Evolutionary conservation across 345 rosid species (phyloP), one percentile per base, ranked within the genome.

Genomic region (Streptanthus diversifolius): DNA sequence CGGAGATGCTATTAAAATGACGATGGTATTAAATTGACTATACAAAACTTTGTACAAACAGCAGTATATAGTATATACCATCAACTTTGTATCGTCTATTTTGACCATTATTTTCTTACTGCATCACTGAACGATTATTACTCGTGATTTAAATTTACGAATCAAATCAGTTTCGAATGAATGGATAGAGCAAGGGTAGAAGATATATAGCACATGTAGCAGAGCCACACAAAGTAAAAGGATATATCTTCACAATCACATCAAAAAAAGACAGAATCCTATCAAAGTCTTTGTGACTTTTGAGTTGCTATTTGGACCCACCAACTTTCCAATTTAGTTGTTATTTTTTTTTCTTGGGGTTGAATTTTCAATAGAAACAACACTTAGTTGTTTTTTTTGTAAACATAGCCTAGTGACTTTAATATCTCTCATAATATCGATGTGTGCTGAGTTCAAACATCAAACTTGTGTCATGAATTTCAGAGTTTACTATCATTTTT

Each of bases 271-370:
- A 68, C 74, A 75, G 63, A 61, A 75, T 68, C 79, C 14, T 17
- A 68, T 68, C 57, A 52, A 75, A 75, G 74, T 75, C 64, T 60
- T 68, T 4, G 1, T 51, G 64, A 60, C 79, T 68, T 75, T 75
- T 32, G 69, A 75, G 69, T 75, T 68, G 69, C 63, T 25, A n/a
- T 17, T 32, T 8, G 57, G 79, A 61, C 74, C 74, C 70, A 60
- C 15, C 35, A 52, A 25, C 24, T 68, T 68, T 75, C 74, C 57
- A 40, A 75, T 68, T 69, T 75, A 21, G 27, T 66, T 55, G 12
- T 55, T 25, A 21, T 2, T 9, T 66, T 43, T 22, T 47, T 22
- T 32, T 49, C 32, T 74, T 48, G 32, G 48, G 32, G 35, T 60
- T 29, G 55, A 74, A 41, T 51, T 67, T 75, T 68, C 74, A 52